Conservation (phyloP, 345 rosid species). For the Rubroshorea leprosula region DNA sequence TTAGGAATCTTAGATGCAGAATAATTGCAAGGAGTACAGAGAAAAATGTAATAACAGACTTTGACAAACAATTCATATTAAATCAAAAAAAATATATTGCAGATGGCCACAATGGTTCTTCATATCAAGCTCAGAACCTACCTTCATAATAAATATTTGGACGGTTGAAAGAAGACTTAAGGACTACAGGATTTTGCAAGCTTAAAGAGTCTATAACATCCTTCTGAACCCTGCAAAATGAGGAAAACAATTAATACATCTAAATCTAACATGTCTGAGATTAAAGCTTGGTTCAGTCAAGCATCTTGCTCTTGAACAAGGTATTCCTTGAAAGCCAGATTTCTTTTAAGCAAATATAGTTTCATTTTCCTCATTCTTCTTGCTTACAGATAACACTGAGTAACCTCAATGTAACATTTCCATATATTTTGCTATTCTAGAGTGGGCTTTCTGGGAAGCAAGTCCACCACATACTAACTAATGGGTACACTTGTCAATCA, state of each 20-base stretch:
- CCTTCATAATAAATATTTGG: conserved; percentile 94
- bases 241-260: neutral
- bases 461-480: neutral
- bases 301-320: no score
- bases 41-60: neutral
- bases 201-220: conserved; percentile 79
- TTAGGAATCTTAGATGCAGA: conserved; percentile 33
- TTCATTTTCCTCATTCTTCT: neutral
- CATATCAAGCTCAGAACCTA: conserved; percentile 23
- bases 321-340: no score
- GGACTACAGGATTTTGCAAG: conserved; percentile 71
- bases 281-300: no score
- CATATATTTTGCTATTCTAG: neutral
- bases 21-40: neutral
- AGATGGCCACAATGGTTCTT: neutral
- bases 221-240: conserved; percentile 70
- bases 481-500: neutral
- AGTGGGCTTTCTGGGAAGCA: no score
- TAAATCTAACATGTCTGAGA: neutral
- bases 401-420: neutral
- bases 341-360: neutral
- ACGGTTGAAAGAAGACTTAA: conserved; percentile 91
- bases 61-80: conserved; percentile 1
- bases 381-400: neutral
- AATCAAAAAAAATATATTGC: neutral